Percentiles rank a stretch among this genome's conserved stretches.
phyloP scores from a whole-genome alignment of 2,329 filamentous ascomycete species.

The Fusarium torulosum region DNA sequence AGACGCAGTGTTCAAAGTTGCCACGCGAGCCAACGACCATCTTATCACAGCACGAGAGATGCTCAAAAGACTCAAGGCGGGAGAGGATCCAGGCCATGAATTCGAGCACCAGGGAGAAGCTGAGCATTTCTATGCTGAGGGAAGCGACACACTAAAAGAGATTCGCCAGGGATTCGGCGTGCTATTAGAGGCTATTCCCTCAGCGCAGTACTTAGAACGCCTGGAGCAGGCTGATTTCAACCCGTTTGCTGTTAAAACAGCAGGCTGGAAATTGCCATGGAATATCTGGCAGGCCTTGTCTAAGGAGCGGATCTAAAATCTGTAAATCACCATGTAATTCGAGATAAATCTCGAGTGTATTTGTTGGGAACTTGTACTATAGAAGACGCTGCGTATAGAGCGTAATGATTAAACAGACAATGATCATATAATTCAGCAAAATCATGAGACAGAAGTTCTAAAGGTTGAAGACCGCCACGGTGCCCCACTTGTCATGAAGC shows the following conservation, averaged over 20 bases:
- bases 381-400: constrained; percentile 22
- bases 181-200: constrained; percentile 82
- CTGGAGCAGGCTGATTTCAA: constrained; percentile 89
- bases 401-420: constrained; percentile 18
- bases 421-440: not conserved
- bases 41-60: constrained; percentile 94
- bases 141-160: constrained; percentile 56
- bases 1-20: constrained; percentile 92
- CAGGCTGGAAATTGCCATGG: constrained; percentile 87
- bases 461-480: not conserved
- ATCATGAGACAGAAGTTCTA: not conserved
- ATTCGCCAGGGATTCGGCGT: constrained; percentile 78
- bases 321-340: constrained; percentile 11
- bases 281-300: constrained; percentile 69
- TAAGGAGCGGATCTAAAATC: constrained; percentile 60
- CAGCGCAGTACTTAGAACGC: constrained; percentile 80
- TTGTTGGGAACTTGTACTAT: constrained; percentile 28
- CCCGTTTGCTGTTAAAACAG: constrained; percentile 73
- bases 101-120: constrained; percentile 89
- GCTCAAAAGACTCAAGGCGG: constrained; percentile 81
- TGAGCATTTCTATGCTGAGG: constrained; percentile 66
- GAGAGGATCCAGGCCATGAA: constrained; percentile 82
- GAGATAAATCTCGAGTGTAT: constrained; percentile 11
- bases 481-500: constrained; percentile 35
- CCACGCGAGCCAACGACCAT: constrained; percentile 94